Evolutionary conservation across 805 yeast genomes (phyloP).

Genomic region (Cyberlindnera euphorbiae): DNA sequence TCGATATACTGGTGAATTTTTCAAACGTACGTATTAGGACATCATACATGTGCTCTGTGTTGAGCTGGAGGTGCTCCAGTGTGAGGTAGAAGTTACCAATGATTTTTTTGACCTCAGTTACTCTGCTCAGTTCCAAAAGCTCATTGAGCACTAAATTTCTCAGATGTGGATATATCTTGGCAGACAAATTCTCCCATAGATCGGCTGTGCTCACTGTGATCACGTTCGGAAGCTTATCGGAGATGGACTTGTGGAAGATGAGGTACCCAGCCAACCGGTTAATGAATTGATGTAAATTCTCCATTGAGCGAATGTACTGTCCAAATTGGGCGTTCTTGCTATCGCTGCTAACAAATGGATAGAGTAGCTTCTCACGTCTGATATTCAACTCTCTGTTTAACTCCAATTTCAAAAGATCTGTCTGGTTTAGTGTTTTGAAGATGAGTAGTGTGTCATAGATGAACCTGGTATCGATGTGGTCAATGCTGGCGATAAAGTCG

Average conservation of each 20-base stretch:
- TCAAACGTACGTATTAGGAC: slow-evolving; percentile 55
- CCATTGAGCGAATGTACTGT: slow-evolving; percentile 28
- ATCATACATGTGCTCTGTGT: slow-evolving; percentile 55
- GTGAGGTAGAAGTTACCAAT: slow-evolving; percentile 72
- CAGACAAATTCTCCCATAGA: slow-evolving; percentile 67
- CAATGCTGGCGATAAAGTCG: slow-evolving; percentile 29
- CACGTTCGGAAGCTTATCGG: slow-evolving; percentile 57
- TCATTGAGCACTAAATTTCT: slow-evolving; percentile 40
- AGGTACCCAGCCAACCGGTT: slow-evolving; percentile 70
- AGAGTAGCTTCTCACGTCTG: slow-evolving; percentile 65
- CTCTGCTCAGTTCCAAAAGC: slow-evolving; percentile 36
- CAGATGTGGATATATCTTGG: slow-evolving; percentile 57
- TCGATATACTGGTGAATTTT: slow-evolving; percentile 52
- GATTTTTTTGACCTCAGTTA: slow-evolving; percentile 39
- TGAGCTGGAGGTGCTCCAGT: slow-evolving; percentile 66
- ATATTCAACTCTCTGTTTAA: slow-evolving; percentile 68
- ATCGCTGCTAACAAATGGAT: slow-evolving; percentile 52
- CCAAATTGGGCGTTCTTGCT: slow-evolving; percentile 27
- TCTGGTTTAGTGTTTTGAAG: slow-evolving; percentile 65
- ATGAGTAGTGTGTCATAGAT: slow-evolving; percentile 81
- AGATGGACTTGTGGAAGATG: slow-evolving; percentile 66
- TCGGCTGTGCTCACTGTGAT: slow-evolving; percentile 53
- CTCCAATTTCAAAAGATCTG: slow-evolving; percentile 53
- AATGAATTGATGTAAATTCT: slow-evolving; percentile 50
- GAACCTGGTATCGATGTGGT: slow-evolving; percentile 57